These are phyloP conservation scores for Thyridium curvatum DNA, from an alignment of 2,329 filamentous ascomycete genomes.

Conservation along the genomic window DNA sequence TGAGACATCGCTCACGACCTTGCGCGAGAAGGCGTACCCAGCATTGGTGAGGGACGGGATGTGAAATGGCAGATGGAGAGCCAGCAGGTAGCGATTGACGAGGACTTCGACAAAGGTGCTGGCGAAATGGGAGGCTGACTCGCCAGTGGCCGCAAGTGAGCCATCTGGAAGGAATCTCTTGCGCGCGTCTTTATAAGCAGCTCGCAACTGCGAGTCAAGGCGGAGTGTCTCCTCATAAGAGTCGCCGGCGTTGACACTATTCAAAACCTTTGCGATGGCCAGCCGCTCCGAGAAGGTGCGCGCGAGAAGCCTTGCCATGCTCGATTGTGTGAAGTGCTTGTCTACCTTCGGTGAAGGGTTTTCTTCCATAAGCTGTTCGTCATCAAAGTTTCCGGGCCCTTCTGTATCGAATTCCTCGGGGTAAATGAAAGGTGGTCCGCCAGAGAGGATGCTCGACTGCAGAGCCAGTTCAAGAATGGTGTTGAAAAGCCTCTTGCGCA, in stretches of 20 bases:
- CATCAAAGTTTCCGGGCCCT: constrained; percentile 42
- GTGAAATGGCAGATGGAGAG: constrained; percentile 50
- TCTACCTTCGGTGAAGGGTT: constrained; percentile 20
- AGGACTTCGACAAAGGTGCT: constrained; percentile 40
- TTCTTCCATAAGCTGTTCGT: constrained; percentile 33
- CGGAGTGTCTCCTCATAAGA: constrained; percentile 38
- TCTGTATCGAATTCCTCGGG: constrained; percentile 40
- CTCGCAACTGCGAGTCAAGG: constrained; percentile 33
- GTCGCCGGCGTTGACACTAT: constrained; percentile 15
- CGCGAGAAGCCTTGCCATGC: too few species aligned
- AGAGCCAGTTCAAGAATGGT: constrained; percentile 42
- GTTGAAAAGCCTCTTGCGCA: constrained; percentile 45
- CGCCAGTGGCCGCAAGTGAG: constrained; percentile 8
- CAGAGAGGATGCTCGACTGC: constrained; percentile 37
- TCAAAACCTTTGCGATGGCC: constrained; percentile 12
- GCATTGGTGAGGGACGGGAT: constrained; percentile 30
- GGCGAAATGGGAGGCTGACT: constrained; percentile 28
- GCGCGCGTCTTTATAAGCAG: constrained; percentile 32
- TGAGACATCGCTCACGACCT: constrained; percentile 38
- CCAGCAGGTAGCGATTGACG: constrained; percentile 46
- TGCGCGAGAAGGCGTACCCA: constrained; percentile 43
- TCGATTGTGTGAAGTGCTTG: constrained; percentile 4
- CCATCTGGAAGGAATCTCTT: constrained; percentile 19
- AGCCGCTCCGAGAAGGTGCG: too few species aligned
- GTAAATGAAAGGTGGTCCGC: constrained; percentile 37